phyloP scores from a whole-genome alignment of 2,329 filamentous ascomycete species.

The Xylaria hypoxylon region DNA sequence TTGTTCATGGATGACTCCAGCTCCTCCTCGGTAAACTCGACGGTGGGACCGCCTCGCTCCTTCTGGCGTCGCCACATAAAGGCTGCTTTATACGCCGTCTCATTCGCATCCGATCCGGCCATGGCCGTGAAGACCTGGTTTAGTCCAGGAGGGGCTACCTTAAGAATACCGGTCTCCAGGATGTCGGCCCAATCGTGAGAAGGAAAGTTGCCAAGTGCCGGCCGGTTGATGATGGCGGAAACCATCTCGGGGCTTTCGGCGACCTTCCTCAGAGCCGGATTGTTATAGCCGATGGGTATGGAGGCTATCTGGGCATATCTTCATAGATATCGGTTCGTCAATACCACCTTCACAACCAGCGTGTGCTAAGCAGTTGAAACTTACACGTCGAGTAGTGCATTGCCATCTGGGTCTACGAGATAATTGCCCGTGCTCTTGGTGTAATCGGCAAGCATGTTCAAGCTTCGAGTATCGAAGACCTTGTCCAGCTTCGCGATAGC shows the following conservation, averaged over 20 bases:
- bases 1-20: constrained; percentile 82
- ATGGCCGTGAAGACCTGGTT: constrained; percentile 92
- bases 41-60: constrained; percentile 80
- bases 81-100: constrained; percentile 93
- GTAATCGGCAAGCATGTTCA: constrained; percentile 87
- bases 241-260: constrained; percentile 83
- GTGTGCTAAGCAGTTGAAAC: constrained; percentile 44
- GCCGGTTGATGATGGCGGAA: constrained; percentile 85
- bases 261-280: constrained; percentile 76
- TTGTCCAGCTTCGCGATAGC: constrained; percentile 76
- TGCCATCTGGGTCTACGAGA: constrained; percentile 77
- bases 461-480: constrained; percentile 86
- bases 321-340: constrained; percentile 34
- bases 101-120: constrained; percentile 91
- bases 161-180: constrained; percentile 82
- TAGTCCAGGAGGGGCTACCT: constrained; percentile 83
- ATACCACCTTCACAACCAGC: background rate
- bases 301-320: constrained; percentile 93
- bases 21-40: constrained; percentile 84
- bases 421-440: constrained; percentile 83
- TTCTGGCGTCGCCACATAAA: constrained; percentile 91
- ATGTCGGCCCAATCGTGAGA: constrained; percentile 84
- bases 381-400: constrained; percentile 78
- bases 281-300: constrained; percentile 94
- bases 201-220: constrained; percentile 91